These are phyloP conservation scores for Microsporum ferrugineum DNA, from an alignment of 2,329 filamentous ascomycete species.

Conservation along the genomic window DNA sequence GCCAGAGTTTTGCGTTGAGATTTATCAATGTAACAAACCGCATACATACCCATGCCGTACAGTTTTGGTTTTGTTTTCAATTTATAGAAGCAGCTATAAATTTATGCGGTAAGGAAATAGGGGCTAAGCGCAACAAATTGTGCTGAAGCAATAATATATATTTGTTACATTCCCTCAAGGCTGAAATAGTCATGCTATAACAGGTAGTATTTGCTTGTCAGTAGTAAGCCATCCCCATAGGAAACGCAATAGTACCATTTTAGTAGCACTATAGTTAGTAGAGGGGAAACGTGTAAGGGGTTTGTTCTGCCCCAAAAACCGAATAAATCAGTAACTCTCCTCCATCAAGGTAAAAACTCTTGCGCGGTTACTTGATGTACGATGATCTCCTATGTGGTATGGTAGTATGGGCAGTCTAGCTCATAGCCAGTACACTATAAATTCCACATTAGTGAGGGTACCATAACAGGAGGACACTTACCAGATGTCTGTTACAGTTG, in stretches of 20 bases:
- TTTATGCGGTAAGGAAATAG: background rate
- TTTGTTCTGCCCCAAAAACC: background rate
- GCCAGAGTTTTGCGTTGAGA: background rate
- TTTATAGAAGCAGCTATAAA: background rate
- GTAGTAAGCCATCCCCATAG: too few relatives aligned
- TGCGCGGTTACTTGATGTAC: background rate
- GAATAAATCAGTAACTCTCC: background rate
- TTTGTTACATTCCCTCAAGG: background rate
- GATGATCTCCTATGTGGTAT: background rate
- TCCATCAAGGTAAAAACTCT: background rate
- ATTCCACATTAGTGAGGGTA: background rate
- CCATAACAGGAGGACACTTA: background rate
- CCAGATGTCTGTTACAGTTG: background rate
- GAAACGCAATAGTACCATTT: too few relatives aligned
- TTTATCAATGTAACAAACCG: background rate
- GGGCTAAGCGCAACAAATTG: background rate
- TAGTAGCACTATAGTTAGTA: too few relatives aligned
- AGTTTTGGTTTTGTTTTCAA: background rate
- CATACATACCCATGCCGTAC: background rate
- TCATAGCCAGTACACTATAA: background rate
- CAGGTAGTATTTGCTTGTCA: background rate
- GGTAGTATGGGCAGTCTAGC: background rate
- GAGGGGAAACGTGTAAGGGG: too few relatives aligned
- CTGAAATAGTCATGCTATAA: background rate
- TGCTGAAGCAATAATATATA: background rate